Evolutionary conservation across 148 eudicot genomes (phyloP).

Genomic region (Camellia granthamiana): DNA sequence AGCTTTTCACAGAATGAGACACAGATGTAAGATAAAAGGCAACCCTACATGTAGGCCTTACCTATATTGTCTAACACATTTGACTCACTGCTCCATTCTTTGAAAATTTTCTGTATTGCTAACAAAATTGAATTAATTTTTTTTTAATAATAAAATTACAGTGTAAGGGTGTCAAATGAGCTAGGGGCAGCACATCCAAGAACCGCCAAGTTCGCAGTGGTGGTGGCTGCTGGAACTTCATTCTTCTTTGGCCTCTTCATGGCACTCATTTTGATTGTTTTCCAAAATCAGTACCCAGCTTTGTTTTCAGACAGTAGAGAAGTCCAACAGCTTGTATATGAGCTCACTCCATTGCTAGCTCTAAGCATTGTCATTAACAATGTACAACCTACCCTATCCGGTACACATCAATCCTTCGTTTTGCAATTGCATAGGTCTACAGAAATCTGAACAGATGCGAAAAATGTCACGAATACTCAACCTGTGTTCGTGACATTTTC

Average conservation of each 20-base stretch:
- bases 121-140: too few relatives aligned
- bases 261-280: slow-evolving; percentile 20
- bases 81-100: too few relatives aligned
- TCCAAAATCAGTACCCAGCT: slow-evolving; percentile 27
- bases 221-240: slow-evolving; percentile 28
- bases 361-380: slow-evolving; percentile 30
- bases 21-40: too few relatives aligned
- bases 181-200: slow-evolving; percentile 44
- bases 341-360: slow-evolving; percentile 34
- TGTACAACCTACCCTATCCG: slow-evolving; percentile 34
- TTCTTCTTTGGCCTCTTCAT: slow-evolving; percentile 23
- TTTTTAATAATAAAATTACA: not conserved
- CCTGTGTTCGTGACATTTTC: too few relatives aligned
- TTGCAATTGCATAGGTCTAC: too few relatives aligned
- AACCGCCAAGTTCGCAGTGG: slow-evolving; percentile 38
- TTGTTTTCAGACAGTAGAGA: slow-evolving; percentile 23
- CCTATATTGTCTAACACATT: too few relatives aligned
- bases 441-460: too few relatives aligned
- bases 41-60: too few relatives aligned
- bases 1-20: too few relatives aligned
- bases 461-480: too few relatives aligned
- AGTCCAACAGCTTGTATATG: slow-evolving; percentile 26
- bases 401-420: not conserved
- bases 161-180: slow-evolving; percentile 52
- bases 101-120: too few relatives aligned